phyloP scores from a whole-genome alignment of 768 basidiomycete species.

The Boletus rubroflammeus region DNA sequence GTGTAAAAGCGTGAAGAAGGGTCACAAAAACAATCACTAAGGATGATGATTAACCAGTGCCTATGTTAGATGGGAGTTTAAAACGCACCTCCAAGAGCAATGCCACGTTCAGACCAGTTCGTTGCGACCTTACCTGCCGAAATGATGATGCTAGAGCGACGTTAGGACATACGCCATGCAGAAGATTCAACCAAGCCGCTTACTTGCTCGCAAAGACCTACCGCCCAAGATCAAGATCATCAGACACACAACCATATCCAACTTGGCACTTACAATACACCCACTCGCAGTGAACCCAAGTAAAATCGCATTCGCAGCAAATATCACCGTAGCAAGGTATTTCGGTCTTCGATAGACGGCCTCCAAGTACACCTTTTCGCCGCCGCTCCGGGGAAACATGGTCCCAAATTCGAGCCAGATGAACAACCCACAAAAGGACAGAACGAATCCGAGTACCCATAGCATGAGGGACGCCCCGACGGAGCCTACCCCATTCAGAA shows the following conservation, averaged over 20 bases:
- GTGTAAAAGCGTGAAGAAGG: conserved; percentile 49
- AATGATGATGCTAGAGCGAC: conserved; percentile 42
- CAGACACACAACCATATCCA: background rate
- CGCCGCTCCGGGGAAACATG: conserved; percentile 60
- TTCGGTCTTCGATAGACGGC: conserved; percentile 47
- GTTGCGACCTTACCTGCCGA: conserved; percentile 38
- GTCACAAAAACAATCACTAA: conserved; percentile 50
- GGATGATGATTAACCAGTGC: background rate
- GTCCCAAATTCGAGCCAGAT: conserved; percentile 64
- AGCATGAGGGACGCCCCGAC: conserved; percentile 60
- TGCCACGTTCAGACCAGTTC: conserved; percentile 53
- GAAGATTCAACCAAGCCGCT: background rate
- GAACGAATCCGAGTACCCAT: conserved; percentile 58
- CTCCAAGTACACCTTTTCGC: conserved; percentile 63
- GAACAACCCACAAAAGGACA: conserved; percentile 58
- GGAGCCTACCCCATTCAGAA: conserved; percentile 53
- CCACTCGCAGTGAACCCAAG: conserved; percentile 41
- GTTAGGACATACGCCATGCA: background rate
- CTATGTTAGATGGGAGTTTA: too few species aligned
- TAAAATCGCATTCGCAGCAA: conserved; percentile 46
- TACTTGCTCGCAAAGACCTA: conserved; percentile 37
- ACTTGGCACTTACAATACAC: conserved; percentile 42
- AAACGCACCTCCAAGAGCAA: conserved; percentile 50
- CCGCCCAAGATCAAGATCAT: background rate
- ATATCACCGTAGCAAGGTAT: conserved; percentile 47